A percentile compares a stretch with the other conserved stretches of the same genome.
phyloP scores from a whole-genome alignment of 2,329 filamentous ascomycete species.

The Exophiala sideris region DNA sequence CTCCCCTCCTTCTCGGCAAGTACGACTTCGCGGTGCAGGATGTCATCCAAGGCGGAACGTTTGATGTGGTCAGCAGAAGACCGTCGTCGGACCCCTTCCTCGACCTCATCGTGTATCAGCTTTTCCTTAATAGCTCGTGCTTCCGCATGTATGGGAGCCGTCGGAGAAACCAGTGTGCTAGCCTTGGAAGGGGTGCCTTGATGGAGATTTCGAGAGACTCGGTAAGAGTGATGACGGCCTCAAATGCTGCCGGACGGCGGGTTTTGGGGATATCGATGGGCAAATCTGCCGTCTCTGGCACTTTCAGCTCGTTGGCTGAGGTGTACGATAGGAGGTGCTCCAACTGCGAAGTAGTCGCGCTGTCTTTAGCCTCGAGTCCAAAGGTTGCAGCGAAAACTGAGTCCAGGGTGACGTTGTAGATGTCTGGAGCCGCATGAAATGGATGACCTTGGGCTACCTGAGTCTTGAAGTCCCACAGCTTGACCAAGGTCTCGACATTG shows the following conservation, averaged over 20 bases:
- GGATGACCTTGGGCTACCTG: constrained; percentile 31
- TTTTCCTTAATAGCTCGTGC: constrained; percentile 26
- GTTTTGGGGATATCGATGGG: constrained; percentile 5
- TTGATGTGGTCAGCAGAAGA: constrained; percentile 30
- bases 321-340: constrained; percentile 11
- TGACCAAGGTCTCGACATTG: constrained; percentile 27
- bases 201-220: constrained; percentile 21
- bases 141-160: constrained; percentile 16
- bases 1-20: constrained; percentile 35
- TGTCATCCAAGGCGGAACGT: constrained; percentile 36
- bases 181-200: constrained; percentile 21
- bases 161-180: constrained; percentile 22
- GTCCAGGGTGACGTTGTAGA: constrained; percentile 38
- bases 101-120: constrained; percentile 22
- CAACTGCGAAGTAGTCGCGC: constrained; percentile 28
- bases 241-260: constrained; percentile 4
- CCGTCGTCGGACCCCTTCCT: constrained; percentile 16
- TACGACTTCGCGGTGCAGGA: constrained; percentile 35
- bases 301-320: neutral
- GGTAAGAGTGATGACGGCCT: constrained; percentile 20
- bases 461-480: constrained; percentile 34
- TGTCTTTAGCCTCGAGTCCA: constrained; percentile 34
- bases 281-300: neutral
- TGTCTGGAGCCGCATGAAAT: constrained; percentile 36
- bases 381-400: constrained; percentile 40